Base-by-base conservation (phyloP, 148 eudicot genomes). In the Silene conica region DNA sequence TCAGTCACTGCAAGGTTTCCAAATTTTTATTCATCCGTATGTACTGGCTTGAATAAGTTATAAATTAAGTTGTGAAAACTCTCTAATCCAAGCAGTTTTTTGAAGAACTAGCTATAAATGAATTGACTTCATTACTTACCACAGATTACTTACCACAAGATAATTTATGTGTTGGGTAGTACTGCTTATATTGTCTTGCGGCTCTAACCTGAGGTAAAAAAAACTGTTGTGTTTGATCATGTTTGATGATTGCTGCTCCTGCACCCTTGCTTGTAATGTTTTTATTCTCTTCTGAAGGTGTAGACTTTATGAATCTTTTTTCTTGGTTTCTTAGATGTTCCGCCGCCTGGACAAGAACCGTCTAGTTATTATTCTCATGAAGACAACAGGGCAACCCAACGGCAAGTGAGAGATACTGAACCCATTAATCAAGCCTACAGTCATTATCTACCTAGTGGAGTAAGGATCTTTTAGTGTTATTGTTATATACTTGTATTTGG, bases 401-500 rank as follows among this genome's bases (percentile, higher is more conserved):
- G 69, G 66, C 80, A 72, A 67, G n/a, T 82, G 45, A 85, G 87
- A 84, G 97, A 90, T 75, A 77, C 86, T 5, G 89, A 90, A 11
- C 62, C 91, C 54, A 81, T 88, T 73, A 87, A 86, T 74, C 90
- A 90, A 67, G 87, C 93, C 34, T 92, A 92, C 71, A 91, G 87
- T 69, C 86, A 82, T 69, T 92, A 88, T 79, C 72, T 92, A 43
- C 91, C 85, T 19, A 78, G 83, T 63, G 69, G 84, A 83, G 93
- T 92, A 87, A 5, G 46, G 41, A 46, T 50, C 54, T 64, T 52
- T 34, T 21, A 41, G 55, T 46, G 20, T 12, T 62, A 41, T 45
- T 60, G 46, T 52, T 69, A 25, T 56, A 21, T 20, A 9, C 43
- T 38, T 38, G 43, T 38, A 38, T 38, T 38, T 14, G 60, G 22